Evolutionary conservation across 805 yeast genomes (phyloP), one percentile per base, ranked within the genome.

Genomic region (Candida easanensis): DNA sequence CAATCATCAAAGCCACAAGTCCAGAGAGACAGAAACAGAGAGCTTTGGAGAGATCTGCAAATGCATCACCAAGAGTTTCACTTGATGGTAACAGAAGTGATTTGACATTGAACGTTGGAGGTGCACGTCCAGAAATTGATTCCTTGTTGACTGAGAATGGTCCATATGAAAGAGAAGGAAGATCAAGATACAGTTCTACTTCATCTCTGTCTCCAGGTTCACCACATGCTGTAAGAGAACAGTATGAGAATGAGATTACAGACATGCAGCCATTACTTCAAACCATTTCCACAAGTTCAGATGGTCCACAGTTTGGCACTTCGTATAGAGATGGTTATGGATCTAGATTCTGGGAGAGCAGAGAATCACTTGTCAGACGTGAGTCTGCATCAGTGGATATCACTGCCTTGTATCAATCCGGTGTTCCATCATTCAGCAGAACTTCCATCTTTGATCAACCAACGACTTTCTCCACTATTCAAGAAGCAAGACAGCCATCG

Each of bases 331-430:
- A 34, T 22, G 42, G 31, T 3, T 35, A 16, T 14, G 28, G 35
- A 17, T 44, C 47, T 1, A 36, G 50, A 18, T 26, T 26, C 30
- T 46, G 51, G 39, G 58, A 62, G 36, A 59, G 68, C 8, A 50
- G 56, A 20, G 69, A 64, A 23, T 62, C 66, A 0, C 47, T 60
- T 5, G 42, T 55, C 4, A 63, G 63, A 36, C 45, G 56, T 14
- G 56, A 56, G 26, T 49, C 57, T 10, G 51, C 64, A 0, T 62
- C 70, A 3, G 64, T 65, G 28, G 71, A 67, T 44, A 64, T 67
- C 5, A 67, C 71, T 1, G 65, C 69, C 1, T 50, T 68, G 32
- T 65, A 64, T 30, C 54, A 51, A n/a, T 41, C 41, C 16, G 40
- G 27, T 11, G 30, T 48, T 22, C 50, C 56, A 39, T 39, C 46